Evolutionary conservation across 2,329 filamentous ascomycete genomes (phyloP), one percentile per base, ranked within the genome.

Genomic region (Penicillium brevicompactum): DNA sequence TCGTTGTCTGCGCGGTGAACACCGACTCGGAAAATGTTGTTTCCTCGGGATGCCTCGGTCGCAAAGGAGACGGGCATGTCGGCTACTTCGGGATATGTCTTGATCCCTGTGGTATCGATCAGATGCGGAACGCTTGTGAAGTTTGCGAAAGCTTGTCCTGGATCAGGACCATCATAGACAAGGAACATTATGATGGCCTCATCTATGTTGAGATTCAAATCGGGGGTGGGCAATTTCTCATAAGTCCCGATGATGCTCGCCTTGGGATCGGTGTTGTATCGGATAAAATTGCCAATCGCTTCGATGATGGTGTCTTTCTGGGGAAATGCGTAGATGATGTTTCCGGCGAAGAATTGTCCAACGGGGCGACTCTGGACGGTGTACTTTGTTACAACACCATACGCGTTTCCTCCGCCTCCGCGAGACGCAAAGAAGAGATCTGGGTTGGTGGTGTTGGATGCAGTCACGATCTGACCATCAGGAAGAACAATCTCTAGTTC

Each of bases 1-100:
- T 62, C 49, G 24, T 69, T 63, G 10, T 63, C 56, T 5, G 67
- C 58, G 1, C 62, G 66, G 52, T 73, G 70, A 3, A 67, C 70
- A 5, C 67, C 67, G 11, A 72, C 67, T 8, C 71, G 70, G 62
- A 73, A 73, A 48, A 68, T 65, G 51, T 73, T 73, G 60, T 66
- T 55, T 6, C 69, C 71, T 21, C 67, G 63, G 18, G 63, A 67
- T 24, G 70, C 49, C 53, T 70, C 62, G 7, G 64, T 65, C 3
- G 64, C 49, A 13, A 66, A 53, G 3, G 70, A 69, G 14, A 71
- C 61, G 1, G 70, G 70, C 69, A 73, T 68, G 52, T 73, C 65
- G 40, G 66, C 67, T 30, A 72, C 69, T 43, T 71, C 67, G 3
- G 59, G 57, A 40, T 72, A 73, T 5, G 64, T 67, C 46, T 68